Evolutionary conservation across 148 eudicot genomes (phyloP).

Genomic region (Mesembryanthemum crystallinum): DNA sequence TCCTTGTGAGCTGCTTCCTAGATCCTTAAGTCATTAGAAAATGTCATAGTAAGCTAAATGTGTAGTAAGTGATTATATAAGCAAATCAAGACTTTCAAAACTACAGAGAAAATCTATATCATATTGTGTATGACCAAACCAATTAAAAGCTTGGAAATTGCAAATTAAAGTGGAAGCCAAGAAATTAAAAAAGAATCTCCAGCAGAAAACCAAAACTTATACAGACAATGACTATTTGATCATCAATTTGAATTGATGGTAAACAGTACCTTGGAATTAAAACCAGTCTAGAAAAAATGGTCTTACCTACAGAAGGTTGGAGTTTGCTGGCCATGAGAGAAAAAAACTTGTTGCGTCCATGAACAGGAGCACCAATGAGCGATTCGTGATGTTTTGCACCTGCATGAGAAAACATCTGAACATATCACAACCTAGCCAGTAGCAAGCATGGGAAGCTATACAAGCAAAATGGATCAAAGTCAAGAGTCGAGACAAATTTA

Average conservation of each 20-base stretch:
- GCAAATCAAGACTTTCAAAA: background rate
- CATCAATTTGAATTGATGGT: background rate
- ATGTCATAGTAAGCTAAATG: background rate
- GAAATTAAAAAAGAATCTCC: background rate
- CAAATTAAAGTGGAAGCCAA: background rate
- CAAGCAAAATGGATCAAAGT: background rate
- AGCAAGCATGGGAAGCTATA: background rate
- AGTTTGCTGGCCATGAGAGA: conserved; percentile 41
- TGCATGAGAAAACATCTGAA: conserved; percentile 25
- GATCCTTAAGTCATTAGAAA: conserved; percentile 49
- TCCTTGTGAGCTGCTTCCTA: conserved; percentile 50
- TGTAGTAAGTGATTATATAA: background rate
- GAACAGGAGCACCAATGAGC: conserved; percentile 25
- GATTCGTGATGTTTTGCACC: conserved; percentile 38
- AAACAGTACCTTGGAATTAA: conserved; percentile 1
- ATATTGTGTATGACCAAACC: background rate
- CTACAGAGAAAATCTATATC: background rate
- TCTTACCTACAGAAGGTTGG: conserved; percentile 39
- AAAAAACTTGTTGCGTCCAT: conserved; percentile 44
- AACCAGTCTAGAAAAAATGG: background rate
- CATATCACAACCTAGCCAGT: conserved; percentile 13
- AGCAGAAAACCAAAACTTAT: background rate
- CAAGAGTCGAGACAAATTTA: background rate
- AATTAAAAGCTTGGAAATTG: background rate
- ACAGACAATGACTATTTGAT: background rate